Conservation (phyloP, 257 asterid species). For the Verbascum thapsus region DNA sequence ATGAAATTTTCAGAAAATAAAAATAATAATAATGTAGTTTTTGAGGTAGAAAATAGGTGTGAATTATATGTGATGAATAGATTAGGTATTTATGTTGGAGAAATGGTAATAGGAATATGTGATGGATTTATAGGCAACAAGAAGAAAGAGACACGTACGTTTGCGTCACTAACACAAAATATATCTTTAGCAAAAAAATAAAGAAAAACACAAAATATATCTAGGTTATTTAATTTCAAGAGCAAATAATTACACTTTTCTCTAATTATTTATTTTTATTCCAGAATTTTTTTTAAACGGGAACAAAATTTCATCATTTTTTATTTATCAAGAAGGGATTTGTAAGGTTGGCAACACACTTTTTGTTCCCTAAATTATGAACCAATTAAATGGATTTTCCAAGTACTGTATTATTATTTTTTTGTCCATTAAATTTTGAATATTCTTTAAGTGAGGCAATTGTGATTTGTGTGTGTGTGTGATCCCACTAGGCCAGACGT, state of each 20-base stretch:
- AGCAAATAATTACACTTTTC: too few species aligned
- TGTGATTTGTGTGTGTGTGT: too few species aligned
- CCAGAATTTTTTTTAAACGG: too few species aligned
- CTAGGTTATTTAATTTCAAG: too few species aligned
- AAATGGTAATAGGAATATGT: too few species aligned
- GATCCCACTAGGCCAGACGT: too few species aligned
- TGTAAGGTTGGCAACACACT: not conserved
- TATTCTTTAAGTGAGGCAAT: too few species aligned
- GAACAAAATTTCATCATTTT: not conserved
- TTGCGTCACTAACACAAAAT: slow-evolving; percentile 15
- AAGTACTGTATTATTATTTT: too few species aligned
- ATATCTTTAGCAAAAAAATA: not conserved
- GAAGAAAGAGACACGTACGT: not conserved
- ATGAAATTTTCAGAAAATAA: not conserved
- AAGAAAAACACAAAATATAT: too few species aligned
- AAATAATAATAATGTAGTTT: too few species aligned
- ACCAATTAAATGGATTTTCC: not conserved
- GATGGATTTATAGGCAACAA: not conserved
- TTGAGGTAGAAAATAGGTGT: not conserved
- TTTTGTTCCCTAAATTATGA: slow-evolving; percentile 17
- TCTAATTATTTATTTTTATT: not conserved
- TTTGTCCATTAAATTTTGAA: too few species aligned
- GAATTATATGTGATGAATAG: not conserved
- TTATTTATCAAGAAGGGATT: not conserved
- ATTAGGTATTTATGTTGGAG: slow-evolving; percentile 20